Evolutionary conservation across 2,329 filamentous ascomycete genomes (phyloP).

Genomic region (Verticillium longisporum): DNA sequence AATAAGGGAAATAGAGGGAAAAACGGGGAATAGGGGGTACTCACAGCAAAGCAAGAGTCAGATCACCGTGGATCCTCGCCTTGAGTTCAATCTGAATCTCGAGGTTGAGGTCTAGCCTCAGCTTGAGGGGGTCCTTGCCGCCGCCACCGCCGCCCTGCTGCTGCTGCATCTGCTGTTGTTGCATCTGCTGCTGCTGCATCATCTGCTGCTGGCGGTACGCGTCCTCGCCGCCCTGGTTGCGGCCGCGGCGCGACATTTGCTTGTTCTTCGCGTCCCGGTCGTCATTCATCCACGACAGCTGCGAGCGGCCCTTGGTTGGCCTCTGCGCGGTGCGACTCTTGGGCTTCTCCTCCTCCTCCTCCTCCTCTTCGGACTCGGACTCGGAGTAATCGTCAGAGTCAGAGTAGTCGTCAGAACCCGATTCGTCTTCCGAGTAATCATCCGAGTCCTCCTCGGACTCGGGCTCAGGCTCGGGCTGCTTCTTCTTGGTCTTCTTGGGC

Average conservation of each 20-base stretch:
- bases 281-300: neutral
- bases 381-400: conserved; percentile 9
- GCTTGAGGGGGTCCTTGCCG: conserved; percentile 15
- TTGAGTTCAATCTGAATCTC: conserved; percentile 76
- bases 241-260: conserved; percentile 1
- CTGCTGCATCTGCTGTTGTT: conserved; percentile 16
- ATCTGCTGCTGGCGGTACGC: conserved; percentile 17
- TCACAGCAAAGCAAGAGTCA: conserved; percentile 67
- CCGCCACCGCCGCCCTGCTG: conserved; percentile 16
- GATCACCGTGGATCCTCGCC: conserved; percentile 70
- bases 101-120: conserved; percentile 53
- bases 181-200: conserved; percentile 19
- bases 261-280: neutral
- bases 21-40: conserved; percentile 12
- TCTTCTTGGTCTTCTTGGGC: conserved; percentile 7
- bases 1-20: neutral
- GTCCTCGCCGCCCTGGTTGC: neutral
- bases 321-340: neutral
- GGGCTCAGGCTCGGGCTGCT: conserved; percentile 1
- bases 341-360: conserved; percentile 2
- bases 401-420: conserved; percentile 11
- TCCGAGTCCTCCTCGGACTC: conserved; percentile 7
- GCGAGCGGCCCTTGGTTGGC: neutral
- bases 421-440: conserved; percentile 14
- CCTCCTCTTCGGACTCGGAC: neutral